Conservation (phyloP, 2,329 filamentous ascomycete genomes). For the Fusarium pseudoanthophilum region DNA sequence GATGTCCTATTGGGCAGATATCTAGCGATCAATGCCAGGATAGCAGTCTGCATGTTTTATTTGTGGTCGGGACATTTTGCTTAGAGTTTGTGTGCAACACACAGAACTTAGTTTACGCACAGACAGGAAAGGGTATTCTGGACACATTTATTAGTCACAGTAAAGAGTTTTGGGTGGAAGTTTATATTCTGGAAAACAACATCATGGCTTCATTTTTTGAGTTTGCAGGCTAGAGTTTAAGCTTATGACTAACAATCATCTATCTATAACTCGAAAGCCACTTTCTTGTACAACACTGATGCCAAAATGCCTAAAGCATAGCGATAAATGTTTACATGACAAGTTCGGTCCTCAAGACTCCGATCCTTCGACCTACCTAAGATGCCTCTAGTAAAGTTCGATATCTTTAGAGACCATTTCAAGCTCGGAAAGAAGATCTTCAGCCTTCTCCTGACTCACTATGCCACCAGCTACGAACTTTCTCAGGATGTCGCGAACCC, state of each 20-base stretch:
- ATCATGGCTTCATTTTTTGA: rapidly evolving
- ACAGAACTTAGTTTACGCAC: not conserved
- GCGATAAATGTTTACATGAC: rapidly evolving
- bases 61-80: too few species aligned
- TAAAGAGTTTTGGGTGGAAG: not conserved
- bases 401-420: not conserved
- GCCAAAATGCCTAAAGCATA: rapidly evolving
- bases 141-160: not conserved
- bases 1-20: rapidly evolving
- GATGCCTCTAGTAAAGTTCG: not conserved
- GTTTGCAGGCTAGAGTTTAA: not conserved
- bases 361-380: rapidly evolving
- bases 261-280: rapidly evolving
- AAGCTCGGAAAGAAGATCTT: not conserved
- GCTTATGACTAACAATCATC: rapidly evolving
- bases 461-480: not conserved
- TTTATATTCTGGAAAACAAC: too few species aligned
- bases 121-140: rapidly evolving
- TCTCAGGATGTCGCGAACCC: not conserved
- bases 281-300: not conserved
- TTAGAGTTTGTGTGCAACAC: not conserved
- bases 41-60: not conserved
- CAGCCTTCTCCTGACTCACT: rapidly evolving
- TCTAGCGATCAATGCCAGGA: not conserved
- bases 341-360: rapidly evolving